These are phyloP conservation scores for Magnaporthiopsis incrustans DNA, from an alignment of 2,329 filamentous ascomycete species.

Conservation along the genomic window DNA sequence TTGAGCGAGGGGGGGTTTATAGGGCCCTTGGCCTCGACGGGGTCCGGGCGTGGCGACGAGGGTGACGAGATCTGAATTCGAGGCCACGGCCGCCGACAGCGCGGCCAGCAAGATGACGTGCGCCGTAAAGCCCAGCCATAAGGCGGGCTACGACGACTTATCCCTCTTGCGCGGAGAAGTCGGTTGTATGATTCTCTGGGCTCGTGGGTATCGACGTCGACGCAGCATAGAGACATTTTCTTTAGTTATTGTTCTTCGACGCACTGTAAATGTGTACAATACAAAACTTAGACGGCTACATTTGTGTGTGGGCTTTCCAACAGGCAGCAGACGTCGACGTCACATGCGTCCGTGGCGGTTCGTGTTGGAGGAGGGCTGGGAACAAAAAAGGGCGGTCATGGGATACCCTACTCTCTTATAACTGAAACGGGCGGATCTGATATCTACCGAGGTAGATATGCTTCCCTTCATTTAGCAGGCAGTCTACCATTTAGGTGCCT, in stretches of 20 bases:
- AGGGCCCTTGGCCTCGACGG: not conserved
- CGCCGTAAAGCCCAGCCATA: not conserved
- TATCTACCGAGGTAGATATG: constrained; percentile 1
- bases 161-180: not conserved
- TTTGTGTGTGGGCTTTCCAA: not conserved
- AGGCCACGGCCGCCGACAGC: not conserved
- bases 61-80: not conserved
- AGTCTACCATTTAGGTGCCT: not conserved
- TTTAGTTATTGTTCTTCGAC: constrained; percentile 32
- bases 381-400: not conserved
- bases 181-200: not conserved
- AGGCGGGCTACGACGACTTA: not conserved
- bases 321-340: not conserved
- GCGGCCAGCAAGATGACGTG: not conserved
- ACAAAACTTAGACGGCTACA: constrained; percentile 38
- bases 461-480: not conserved
- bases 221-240: constrained; percentile 40
- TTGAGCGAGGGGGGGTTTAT: not conserved
- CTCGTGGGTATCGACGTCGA: not conserved
- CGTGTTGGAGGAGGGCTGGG: not conserved
- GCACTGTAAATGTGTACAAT: constrained; percentile 47
- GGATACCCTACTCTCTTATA: constrained; percentile 4
- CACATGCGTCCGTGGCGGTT: not conserved
- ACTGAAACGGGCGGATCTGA: not conserved
- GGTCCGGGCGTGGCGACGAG: not conserved